These are phyloP conservation scores for Dactylonectria macrodidyma DNA, from an alignment of 2,329 filamentous ascomycete genomes.

Conservation along the genomic window DNA sequence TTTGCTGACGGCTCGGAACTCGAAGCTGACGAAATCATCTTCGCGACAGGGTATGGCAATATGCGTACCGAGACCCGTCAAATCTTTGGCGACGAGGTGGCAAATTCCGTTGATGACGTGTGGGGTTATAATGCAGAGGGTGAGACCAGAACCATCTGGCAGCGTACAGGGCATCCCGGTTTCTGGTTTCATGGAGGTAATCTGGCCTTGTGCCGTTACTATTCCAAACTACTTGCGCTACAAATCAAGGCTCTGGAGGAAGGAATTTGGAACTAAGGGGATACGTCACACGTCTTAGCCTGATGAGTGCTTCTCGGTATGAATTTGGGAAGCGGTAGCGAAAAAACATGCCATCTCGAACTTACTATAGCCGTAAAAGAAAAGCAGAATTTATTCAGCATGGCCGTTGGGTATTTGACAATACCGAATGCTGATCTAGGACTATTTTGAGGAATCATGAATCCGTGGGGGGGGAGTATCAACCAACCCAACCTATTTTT, in stretches of 20 bases:
- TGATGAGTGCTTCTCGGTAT: too few relatives aligned
- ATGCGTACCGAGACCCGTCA: constrained; percentile 73
- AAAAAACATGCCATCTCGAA: too few relatives aligned
- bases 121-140: constrained; percentile 72
- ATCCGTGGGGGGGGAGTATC: too few relatives aligned
- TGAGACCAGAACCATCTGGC: constrained; percentile 70
- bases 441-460: too few relatives aligned
- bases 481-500: too few relatives aligned
- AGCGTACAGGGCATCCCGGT: constrained; percentile 70
- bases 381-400: too few relatives aligned
- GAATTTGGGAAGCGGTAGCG: too few relatives aligned
- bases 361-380: too few relatives aligned
- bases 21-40: constrained; percentile 72
- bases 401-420: too few relatives aligned
- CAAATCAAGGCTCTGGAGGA: constrained; percentile 62
- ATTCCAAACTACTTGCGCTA: constrained; percentile 66
- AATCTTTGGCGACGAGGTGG: constrained; percentile 73
- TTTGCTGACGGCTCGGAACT: constrained; percentile 69
- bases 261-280: constrained; percentile 49
- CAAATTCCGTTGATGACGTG: constrained; percentile 69
- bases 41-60: constrained; percentile 75
- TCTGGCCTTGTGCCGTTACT: constrained; percentile 72
- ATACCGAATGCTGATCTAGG: too few relatives aligned
- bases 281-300: constrained; percentile 21
- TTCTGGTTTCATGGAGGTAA: constrained; percentile 78